These are phyloP conservation scores for Leccinum incarnatum DNA, from an alignment of 768 basidiomycete genomes.

Conservation along the genomic window DNA sequence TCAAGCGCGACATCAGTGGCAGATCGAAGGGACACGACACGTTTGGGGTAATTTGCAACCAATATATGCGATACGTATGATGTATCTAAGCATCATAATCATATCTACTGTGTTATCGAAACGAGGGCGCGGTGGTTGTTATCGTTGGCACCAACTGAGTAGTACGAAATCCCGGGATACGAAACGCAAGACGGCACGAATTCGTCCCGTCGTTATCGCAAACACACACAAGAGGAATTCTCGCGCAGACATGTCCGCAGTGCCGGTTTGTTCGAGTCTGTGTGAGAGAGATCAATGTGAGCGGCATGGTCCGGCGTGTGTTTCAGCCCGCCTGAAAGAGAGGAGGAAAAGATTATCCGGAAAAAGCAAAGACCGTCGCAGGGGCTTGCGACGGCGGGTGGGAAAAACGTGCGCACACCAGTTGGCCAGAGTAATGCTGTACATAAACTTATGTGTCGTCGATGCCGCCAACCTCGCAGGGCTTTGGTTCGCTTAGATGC, in stretches of 20 bases:
- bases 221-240: neutral
- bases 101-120: neutral
- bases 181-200: neutral
- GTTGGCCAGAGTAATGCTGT: neutral
- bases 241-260: neutral
- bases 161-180: neutral
- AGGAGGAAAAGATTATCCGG: neutral
- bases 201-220: slow-evolving; percentile 10
- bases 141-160: neutral
- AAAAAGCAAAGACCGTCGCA: neutral
- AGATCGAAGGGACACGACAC: neutral
- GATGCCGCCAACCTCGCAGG: neutral
- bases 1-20: neutral
- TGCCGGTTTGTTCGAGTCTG: slow-evolving; percentile 3
- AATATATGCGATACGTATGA: neutral
- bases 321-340: neutral
- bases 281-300: slow-evolving; percentile 11
- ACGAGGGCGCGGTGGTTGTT: slow-evolving; percentile 10
- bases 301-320: neutral
- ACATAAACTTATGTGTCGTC: neutral
- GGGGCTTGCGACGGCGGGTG: neutral
- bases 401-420: neutral
- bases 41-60: neutral
- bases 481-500: neutral
- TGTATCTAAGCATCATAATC: neutral